Evolutionary conservation across 164 flowering plant genomes (phyloP).

Genomic region (Euptelea pleiosperma): DNA sequence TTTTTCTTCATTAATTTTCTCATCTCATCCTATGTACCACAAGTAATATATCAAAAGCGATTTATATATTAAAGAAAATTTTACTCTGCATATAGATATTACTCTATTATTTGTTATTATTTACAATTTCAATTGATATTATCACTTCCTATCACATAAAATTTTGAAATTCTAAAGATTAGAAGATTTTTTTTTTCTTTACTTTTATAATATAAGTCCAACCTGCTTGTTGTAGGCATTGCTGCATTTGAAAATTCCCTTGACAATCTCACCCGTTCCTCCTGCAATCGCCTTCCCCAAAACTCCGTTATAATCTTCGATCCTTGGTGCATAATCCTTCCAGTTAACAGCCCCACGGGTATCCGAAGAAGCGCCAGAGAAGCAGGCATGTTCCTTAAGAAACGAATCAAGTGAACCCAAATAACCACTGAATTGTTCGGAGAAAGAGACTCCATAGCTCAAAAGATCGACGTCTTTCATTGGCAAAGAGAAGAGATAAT

Average conservation of each 20-base stretch:
- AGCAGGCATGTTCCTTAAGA: constrained; percentile 55
- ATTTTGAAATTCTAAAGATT: too few relatives aligned
- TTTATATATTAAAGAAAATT: too few relatives aligned
- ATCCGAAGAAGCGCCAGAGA: constrained; percentile 20
- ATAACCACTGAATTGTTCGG: constrained; percentile 21
- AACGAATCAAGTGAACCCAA: constrained; percentile 57
- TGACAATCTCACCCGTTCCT: constrained; percentile 82
- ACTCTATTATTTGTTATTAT: too few relatives aligned
- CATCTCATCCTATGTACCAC: too few relatives aligned
- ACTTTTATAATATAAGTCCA: constrained; percentile 33
- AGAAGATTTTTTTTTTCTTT: neutral
- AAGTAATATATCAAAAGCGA: too few relatives aligned
- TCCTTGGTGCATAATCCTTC: constrained; percentile 74
- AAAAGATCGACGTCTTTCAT: constrained; percentile 47
- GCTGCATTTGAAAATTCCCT: constrained; percentile 75
- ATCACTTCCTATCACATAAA: too few relatives aligned
- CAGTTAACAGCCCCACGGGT: constrained; percentile 38
- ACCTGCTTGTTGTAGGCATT: constrained; percentile 81
- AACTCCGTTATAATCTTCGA: constrained; percentile 65
- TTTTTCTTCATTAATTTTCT: too few relatives aligned
- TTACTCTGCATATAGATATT: too few relatives aligned
- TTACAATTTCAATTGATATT: too few relatives aligned
- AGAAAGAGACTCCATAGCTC: constrained; percentile 77
- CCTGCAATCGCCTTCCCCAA: constrained; percentile 79
- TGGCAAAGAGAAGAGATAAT: constrained; percentile 77